Conservation (phyloP, 2,329 filamentous ascomycete species). For the Lecanicillium sp. region DNA sequence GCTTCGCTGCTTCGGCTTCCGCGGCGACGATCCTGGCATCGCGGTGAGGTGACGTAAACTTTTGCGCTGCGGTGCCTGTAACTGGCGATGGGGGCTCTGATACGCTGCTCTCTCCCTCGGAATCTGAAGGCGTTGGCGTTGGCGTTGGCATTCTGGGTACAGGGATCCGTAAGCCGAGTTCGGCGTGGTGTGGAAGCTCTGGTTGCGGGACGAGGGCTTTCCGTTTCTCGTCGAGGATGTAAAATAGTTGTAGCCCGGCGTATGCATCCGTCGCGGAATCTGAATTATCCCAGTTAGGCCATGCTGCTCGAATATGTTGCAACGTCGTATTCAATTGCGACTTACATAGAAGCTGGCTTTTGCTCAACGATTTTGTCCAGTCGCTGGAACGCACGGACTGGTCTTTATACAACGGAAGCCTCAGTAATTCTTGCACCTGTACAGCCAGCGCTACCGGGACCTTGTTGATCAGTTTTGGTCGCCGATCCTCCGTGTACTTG, state of each 20-base stretch:
- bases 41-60: slow-evolving; percentile 1
- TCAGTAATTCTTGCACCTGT: slow-evolving; percentile 64
- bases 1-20: slow-evolving; percentile 28
- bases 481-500: slow-evolving; percentile 49
- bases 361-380: slow-evolving; percentile 59
- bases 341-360: slow-evolving; percentile 64
- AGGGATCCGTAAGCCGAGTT: slow-evolving; percentile 57
- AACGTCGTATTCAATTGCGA: slow-evolving; percentile 11
- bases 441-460: slow-evolving; percentile 55
- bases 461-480: slow-evolving; percentile 55
- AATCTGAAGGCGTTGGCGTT: slow-evolving; percentile 20
- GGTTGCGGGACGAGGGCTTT: slow-evolving; percentile 60
- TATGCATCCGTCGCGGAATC: slow-evolving; percentile 81
- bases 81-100: too few species aligned
- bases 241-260: slow-evolving; percentile 65
- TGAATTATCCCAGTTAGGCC: slow-evolving; percentile 19
- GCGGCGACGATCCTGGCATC: slow-evolving; percentile 38
- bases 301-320: not conserved
- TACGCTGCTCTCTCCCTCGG: slow-evolving; percentile 3
- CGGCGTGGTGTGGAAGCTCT: slow-evolving; percentile 60
- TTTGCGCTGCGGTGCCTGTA: not conserved
- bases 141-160: slow-evolving; percentile 33
- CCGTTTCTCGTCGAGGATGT: slow-evolving; percentile 62
- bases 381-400: slow-evolving; percentile 61
- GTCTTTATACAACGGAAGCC: slow-evolving; percentile 70